Conservation (phyloP, 768 basidiomycete genomes). For the Xerocomus spinulosus region DNA sequence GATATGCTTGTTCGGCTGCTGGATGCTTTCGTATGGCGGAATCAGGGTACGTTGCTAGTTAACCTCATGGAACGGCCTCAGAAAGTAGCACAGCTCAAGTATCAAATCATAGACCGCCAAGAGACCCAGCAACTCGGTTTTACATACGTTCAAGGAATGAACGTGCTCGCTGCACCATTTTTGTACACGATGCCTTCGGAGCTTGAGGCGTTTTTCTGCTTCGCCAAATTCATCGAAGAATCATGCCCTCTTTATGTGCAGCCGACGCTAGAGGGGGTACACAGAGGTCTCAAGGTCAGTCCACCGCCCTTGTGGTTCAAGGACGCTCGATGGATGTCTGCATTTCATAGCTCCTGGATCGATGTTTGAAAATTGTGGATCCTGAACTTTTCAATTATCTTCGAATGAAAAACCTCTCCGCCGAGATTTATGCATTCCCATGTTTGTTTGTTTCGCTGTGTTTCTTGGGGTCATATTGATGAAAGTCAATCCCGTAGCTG, state of each 20-base stretch:
- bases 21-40: conserved; percentile 98
- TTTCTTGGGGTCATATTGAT: neutral
- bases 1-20: conserved; percentile 95
- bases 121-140: conserved; percentile 79
- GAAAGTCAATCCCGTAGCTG: conserved; percentile 45
- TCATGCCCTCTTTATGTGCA: conserved; percentile 96
- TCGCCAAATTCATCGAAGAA: conserved; percentile 92
- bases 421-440: conserved; percentile 97
- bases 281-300: conserved; percentile 82
- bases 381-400: conserved; percentile 78
- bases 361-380: conserved; percentile 89
- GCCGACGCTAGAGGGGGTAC: conserved; percentile 93
- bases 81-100: neutral
- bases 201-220: conserved; percentile 97
- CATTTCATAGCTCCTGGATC: conserved; percentile 72
- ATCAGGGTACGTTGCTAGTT: conserved; percentile 53
- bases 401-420: conserved; percentile 85
- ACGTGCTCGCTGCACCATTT: conserved; percentile 96
- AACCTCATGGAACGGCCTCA: neutral
- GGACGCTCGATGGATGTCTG: neutral
- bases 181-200: conserved; percentile 97
- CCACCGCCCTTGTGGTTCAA: conserved; percentile 12
- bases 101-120: conserved; percentile 53
- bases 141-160: conserved; percentile 99
- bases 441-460: conserved; percentile 48